Conservation (phyloP, 2,329 filamentous ascomycete genomes). For the Monascus ruber region DNA sequence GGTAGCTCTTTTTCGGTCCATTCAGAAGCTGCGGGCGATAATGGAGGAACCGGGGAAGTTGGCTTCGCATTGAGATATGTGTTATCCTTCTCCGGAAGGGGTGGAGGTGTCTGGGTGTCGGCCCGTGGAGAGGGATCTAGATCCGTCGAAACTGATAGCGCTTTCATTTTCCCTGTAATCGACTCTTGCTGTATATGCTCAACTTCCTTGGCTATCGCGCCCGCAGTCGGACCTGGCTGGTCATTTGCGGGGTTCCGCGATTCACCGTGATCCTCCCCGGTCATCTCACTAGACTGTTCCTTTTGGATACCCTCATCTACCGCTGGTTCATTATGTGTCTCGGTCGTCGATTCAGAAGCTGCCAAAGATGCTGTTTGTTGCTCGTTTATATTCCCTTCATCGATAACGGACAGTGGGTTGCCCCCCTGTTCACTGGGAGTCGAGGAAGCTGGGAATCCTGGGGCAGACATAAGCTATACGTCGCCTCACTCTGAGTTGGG, state of each 20-base stretch:
- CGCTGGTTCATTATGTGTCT: slow-evolving; percentile 10
- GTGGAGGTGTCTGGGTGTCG: slow-evolving; percentile 27
- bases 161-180: slow-evolving; percentile 19
- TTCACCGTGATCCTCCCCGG: slow-evolving; percentile 2
- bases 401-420: slow-evolving; percentile 7
- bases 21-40: slow-evolving; percentile 26
- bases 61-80: slow-evolving; percentile 41
- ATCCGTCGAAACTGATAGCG: slow-evolving; percentile 19
- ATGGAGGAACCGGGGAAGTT: slow-evolving; percentile 31
- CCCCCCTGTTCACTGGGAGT: slow-evolving; percentile 13
- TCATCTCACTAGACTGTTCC: slow-evolving; percentile 7
- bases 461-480: slow-evolving; percentile 25
- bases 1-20: slow-evolving; percentile 29
- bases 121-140: slow-evolving; percentile 8
- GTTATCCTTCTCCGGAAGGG: slow-evolving; percentile 41
- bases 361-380: slow-evolving; percentile 11
- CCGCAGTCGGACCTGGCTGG: slow-evolving; percentile 1
- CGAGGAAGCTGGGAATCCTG: slow-evolving; percentile 14
- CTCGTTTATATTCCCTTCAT: slow-evolving; percentile 11
- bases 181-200: slow-evolving; percentile 9
- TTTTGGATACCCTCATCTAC: slow-evolving; percentile 3
- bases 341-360: slow-evolving; percentile 7
- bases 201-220: slow-evolving; percentile 3
- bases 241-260: slow-evolving; percentile 1
- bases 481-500: too few species aligned